Percentiles rank a stretch among this genome's conserved stretches.
Evolutionary conservation across 192 early-diverging fungal genomes (phyloP).

Genomic region (Coemansia sp.): DNA sequence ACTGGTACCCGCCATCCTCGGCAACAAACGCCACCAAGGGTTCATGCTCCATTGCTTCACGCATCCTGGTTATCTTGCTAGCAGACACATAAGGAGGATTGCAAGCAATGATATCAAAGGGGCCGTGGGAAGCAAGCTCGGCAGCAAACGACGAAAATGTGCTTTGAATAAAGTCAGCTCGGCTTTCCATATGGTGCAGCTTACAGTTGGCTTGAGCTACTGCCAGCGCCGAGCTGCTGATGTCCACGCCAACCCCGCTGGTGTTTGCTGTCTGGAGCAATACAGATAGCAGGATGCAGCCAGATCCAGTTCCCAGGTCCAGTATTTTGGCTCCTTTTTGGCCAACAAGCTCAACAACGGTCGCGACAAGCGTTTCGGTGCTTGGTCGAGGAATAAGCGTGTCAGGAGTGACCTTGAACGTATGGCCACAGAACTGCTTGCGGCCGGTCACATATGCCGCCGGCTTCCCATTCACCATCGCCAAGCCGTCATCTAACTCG

Average conservation of each 20-base stretch:
- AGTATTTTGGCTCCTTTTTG: constrained; percentile 31
- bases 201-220: constrained; percentile 56
- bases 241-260: constrained; percentile 65
- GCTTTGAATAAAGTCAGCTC: constrained; percentile 33
- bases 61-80: constrained; percentile 29
- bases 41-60: constrained; percentile 55
- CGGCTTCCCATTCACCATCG: constrained; percentile 48
- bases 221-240: constrained; percentile 54
- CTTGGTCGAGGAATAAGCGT: constrained; percentile 71
- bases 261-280: constrained; percentile 35
- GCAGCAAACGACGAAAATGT: constrained; percentile 51
- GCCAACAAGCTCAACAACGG: constrained; percentile 35
- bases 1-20: constrained; percentile 61
- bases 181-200: constrained; percentile 30
- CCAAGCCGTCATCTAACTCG: too few species aligned
- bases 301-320: constrained; percentile 75
- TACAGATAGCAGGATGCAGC: constrained; percentile 64
- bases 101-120: constrained; percentile 65
- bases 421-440: constrained; percentile 58
- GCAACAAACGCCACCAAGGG: constrained; percentile 66
- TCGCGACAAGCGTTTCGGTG: constrained; percentile 64
- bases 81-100: constrained; percentile 71
- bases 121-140: constrained; percentile 14
- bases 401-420: constrained; percentile 59
- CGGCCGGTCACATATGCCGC: constrained; percentile 27